Base-by-base conservation (phyloP, 768 basidiomycete genomes). In the Cystobasidium ongulense region DNA sequence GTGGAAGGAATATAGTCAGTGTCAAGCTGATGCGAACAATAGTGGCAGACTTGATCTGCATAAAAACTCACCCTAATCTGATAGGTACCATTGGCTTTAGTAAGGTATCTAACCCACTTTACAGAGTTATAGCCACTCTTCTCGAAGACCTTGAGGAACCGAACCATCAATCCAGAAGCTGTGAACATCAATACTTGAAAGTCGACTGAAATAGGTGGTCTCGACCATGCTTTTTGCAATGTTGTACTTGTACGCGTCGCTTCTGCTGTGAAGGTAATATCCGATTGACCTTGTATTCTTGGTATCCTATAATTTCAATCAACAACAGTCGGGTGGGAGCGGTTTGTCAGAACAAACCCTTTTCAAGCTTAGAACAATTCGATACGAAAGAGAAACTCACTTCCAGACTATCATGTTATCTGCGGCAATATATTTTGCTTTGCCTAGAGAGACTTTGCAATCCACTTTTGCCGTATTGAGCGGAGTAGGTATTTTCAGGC, bases 131-230 rank as follows among this genome's bases (percentile, higher is more conserved):
- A 98, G 76, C 88, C 91, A 80, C 86, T 87, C 85, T 92, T 96
- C 84, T 98, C 96, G 77, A 97, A 98, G 21, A 99, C 95, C 81
- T 97, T 98, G 79, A 99, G 82, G 85, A 97, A 99, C 66, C 95
- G 87, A 52, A 99, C 96, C 63, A 95, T 89, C 78, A 99, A 81
- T 1, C 96, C 96, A 13, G 95, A 97, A 13, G 96, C 86, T 0
- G 96, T 98, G 82, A 98, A 92, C 96, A 99, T 99, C 77, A 99
- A 85, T 72, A 99, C 96, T 83, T 94, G 92, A 83, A 99, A 99
- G 81, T 99, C 96, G 76, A 98, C 88, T 77, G 95, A 91, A 79
- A 99, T 98, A 7, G 96, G 96, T 21, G 96, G 96, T 68, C 96
- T 85, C 1, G 94, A 93, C 96, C 96, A 99, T 2, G 95, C 88